Evolutionary conservation across 306 rosid species (phyloP).

Genomic region (Senna siamea): DNA sequence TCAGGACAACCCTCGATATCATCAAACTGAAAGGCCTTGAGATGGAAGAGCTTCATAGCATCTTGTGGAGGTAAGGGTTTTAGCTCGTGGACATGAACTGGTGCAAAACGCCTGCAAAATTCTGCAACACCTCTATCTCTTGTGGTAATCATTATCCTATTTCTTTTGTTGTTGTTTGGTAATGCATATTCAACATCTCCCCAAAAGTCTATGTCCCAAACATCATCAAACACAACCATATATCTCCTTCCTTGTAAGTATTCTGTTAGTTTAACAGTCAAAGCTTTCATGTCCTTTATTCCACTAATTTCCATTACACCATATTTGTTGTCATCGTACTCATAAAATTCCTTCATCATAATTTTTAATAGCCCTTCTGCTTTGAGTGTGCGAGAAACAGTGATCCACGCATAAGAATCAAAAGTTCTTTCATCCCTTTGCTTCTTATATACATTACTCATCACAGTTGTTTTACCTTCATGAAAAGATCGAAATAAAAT

Average conservation of each 20-base stretch:
- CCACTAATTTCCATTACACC: too few relatives aligned
- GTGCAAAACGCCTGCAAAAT: background rate
- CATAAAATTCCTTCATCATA: background rate
- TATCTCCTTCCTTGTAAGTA: background rate
- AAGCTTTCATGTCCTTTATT: too few relatives aligned
- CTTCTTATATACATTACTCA: slow-evolving; percentile 6
- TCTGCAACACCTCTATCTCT: background rate
- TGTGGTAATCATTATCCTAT: background rate
- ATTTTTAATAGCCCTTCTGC: background rate
- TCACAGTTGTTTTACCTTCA: slow-evolving; percentile 23
- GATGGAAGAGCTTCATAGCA: slow-evolving; percentile 3
- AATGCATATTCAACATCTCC: background rate
- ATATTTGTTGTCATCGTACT: background rate
- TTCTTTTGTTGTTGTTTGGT: background rate
- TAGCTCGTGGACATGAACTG: background rate
- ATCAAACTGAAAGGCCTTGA: background rate
- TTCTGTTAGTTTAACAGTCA: background rate
- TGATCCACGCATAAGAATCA: slow-evolving; percentile 20
- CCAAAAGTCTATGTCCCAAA: slow-evolving; percentile 3
- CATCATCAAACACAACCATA: slow-evolving; percentile 6
- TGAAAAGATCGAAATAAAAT: background rate
- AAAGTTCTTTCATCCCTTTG: background rate
- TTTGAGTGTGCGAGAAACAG: background rate
- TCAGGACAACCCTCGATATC: background rate
- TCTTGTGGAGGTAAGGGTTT: background rate